phyloP scores from a whole-genome alignment of 2,329 filamentous ascomycete species.

The Clonostachys rosea region DNA sequence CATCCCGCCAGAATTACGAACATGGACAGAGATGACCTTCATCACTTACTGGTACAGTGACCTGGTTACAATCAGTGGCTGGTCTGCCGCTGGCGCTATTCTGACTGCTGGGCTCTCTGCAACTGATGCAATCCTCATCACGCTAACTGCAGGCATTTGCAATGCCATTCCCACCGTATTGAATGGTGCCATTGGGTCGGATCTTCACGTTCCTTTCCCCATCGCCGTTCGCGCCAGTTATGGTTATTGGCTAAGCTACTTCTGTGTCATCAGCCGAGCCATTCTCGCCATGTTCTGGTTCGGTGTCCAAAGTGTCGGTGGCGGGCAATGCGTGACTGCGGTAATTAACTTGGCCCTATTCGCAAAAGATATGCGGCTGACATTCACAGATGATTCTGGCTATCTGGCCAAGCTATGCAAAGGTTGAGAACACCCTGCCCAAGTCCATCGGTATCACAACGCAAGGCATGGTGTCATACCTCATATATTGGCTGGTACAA shows the following conservation, averaged over 20 bases:
- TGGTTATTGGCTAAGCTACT: slow-evolving; percentile 25
- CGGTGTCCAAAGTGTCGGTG: slow-evolving; percentile 62
- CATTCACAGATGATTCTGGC: slow-evolving; percentile 21
- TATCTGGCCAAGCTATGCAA: slow-evolving; percentile 23
- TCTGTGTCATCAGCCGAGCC: slow-evolving; percentile 28
- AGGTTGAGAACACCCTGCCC: slow-evolving; percentile 18
- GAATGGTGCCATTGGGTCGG: slow-evolving; percentile 26
- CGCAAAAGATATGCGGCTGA: no score
- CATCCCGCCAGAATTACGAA: slow-evolving; percentile 5
- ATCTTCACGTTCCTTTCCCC: slow-evolving; percentile 24
- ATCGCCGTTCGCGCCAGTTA: slow-evolving; percentile 21
- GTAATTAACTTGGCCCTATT: no score
- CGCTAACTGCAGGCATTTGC: slow-evolving; percentile 39
- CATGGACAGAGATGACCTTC: slow-evolving; percentile 13
- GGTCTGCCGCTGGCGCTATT: slow-evolving; percentile 19
- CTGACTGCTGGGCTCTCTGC: slow-evolving; percentile 28
- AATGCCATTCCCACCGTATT: slow-evolving; percentile 50
- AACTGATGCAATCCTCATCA: slow-evolving; percentile 40
- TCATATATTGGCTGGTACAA: slow-evolving; percentile 42
- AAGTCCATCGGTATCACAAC: slow-evolving; percentile 8
- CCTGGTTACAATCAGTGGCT: slow-evolving; percentile 24
- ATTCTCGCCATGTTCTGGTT: slow-evolving; percentile 53
- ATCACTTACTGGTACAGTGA: slow-evolving; percentile 15
- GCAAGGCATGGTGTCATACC: slow-evolving; percentile 33
- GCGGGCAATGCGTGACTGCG: slow-evolving; percentile 41